These are phyloP conservation scores for Spergularia marina DNA, from an alignment of 148 eudicot species.

Conservation along the genomic window DNA sequence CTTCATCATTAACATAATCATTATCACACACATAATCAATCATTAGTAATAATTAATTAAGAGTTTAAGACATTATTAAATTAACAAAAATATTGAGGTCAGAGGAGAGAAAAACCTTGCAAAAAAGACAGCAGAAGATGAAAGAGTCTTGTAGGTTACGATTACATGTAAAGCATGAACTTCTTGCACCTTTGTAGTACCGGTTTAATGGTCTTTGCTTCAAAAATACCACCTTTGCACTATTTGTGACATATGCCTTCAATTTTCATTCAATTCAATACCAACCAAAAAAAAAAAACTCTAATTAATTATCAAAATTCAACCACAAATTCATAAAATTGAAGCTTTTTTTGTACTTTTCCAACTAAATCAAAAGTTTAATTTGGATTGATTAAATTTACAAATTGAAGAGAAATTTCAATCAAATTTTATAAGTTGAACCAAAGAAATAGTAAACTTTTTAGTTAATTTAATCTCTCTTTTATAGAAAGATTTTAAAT, in stretches of 20 bases:
- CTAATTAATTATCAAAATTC: background rate
- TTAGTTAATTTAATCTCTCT: too few species aligned
- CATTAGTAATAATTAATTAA: background rate
- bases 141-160: conserved; percentile 48
- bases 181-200: conserved; percentile 33
- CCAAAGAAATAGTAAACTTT: too few species aligned
- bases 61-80: background rate
- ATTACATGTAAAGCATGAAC: conserved; percentile 43
- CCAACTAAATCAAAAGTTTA: background rate
- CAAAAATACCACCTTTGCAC: conserved; percentile 55
- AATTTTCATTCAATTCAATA: background rate
- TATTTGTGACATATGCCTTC: conserved; percentile 49
- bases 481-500: too few species aligned
- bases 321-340: background rate
- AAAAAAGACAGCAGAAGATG: conserved; percentile 50
- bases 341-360: background rate
- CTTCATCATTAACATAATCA: conserved; percentile 11
- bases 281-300: background rate
- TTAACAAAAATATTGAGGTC: background rate
- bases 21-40: too few species aligned
- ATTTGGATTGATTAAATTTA: background rate
- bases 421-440: background rate
- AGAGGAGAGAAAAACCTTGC: conserved; percentile 40
- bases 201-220: conserved; percentile 40
- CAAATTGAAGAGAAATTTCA: background rate